These are phyloP conservation scores for Cubamyces lactineus DNA, from an alignment of 768 basidiomycete genomes.

Conservation along the genomic window DNA sequence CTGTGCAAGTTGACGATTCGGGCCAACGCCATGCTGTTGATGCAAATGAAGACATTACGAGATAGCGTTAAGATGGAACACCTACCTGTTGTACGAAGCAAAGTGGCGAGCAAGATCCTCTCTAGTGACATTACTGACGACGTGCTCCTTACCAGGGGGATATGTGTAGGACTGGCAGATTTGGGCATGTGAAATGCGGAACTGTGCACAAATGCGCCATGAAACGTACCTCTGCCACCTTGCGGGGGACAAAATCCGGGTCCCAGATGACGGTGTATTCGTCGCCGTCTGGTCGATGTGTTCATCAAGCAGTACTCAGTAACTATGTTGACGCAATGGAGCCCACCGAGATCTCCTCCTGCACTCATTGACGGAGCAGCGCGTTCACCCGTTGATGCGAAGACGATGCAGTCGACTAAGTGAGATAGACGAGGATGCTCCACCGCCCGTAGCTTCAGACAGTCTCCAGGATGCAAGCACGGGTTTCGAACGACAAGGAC, in stretches of 20 bases:
- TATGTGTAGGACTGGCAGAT: conserved; percentile 63
- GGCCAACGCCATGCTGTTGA: conserved; percentile 57
- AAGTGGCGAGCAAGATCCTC: conserved; percentile 67
- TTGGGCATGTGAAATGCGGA: background rate
- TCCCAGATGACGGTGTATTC: conserved; percentile 76
- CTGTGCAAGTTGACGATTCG: conserved; percentile 58
- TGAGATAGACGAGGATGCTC: conserved; percentile 52
- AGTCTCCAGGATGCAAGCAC: conserved; percentile 71
- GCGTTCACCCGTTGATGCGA: conserved; percentile 61
- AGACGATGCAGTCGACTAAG: conserved; percentile 69
- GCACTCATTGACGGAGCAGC: conserved; percentile 73
- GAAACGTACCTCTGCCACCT: conserved; percentile 52
- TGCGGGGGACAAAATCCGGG: conserved; percentile 57
- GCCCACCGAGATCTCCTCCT: conserved; percentile 64
- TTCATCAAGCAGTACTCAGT: background rate
- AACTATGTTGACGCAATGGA: background rate
- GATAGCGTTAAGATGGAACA: background rate
- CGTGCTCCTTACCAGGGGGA: conserved; percentile 61
- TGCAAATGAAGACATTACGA: no score
- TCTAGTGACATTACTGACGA: conserved; percentile 51
- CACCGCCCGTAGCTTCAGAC: conserved; percentile 64
- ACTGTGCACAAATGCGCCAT: background rate
- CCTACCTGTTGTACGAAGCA: conserved; percentile 64
- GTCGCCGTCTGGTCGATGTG: conserved; percentile 46
- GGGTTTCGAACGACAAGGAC: conserved; percentile 71